Base-by-base conservation (phyloP, 306 rosid species). In the Fragaria vesca region DNA sequence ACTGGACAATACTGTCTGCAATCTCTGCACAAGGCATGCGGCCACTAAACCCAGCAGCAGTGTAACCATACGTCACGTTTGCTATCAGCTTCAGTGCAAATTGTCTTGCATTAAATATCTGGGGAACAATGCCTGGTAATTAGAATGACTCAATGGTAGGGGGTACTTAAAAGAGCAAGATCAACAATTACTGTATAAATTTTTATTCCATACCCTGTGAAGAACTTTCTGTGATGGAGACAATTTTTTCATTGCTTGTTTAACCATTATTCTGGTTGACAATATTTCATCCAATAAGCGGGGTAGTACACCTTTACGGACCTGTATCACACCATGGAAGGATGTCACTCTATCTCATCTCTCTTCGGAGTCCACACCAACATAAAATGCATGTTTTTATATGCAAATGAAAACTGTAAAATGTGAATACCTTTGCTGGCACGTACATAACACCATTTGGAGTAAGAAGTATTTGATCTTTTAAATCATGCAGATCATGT, bases 21-120 rank as follows among this genome's bases (percentile, higher is more conserved):
- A 94, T 93, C 86, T 94, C 97, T 21, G 97, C 97, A 86, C 97
- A 94, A 82, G 98, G 98, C 98, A 94, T 94, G 77, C 98, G 98
- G 50, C 98, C 98, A 76, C 97, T 92, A 82, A 94, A 94, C 68
- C 98, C 98, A 81, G 98, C 98, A 81, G 98, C 98, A 51, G 97
- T 89, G 79, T 94, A 94, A 72, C 98, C 98, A 82, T 94, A 92
- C 2, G 97, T 94, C 72, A 94, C 97, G 74, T 94, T 94, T 61
- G 98, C 87, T 85, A 94, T 94, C 78, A 94, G 89, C 89, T 94
- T 94, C 90, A 94, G 81, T 51, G 97, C 98, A 80, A 94, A 95
- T 83, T 92, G 98, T 69, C 98, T 88, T 20, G 98, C 88, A 82
- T 94, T 90, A 81, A 88, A 90, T 86, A 94, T 90, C 98, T 93